Conservation (phyloP, 495 filamentous ascomycete species). For the Penicillium fimorum region DNA sequence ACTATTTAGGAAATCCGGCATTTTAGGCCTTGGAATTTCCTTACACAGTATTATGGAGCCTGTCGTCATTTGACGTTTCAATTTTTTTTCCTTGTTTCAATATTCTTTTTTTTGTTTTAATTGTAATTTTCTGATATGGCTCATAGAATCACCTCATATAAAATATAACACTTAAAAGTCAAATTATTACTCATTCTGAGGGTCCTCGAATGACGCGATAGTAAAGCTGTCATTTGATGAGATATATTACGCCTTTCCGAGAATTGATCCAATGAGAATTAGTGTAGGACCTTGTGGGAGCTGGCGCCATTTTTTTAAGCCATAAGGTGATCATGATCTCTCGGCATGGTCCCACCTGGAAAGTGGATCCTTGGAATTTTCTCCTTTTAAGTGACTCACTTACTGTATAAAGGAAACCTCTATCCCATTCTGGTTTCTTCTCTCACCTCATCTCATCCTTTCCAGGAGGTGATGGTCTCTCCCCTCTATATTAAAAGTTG, state of each 20-base stretch:
- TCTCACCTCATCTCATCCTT: constrained; percentile 45
- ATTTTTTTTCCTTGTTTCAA: constrained; percentile 2
- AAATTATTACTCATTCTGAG: background rate
- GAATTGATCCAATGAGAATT: background rate
- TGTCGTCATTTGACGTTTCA: constrained; percentile 8
- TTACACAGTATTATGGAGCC: background rate
- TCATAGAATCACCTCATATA: constrained; percentile 14
- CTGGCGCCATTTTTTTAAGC: constrained; percentile 20
- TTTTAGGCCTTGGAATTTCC: constrained; percentile 3
- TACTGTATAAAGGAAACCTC: constrained; percentile 18
- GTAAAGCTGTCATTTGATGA: constrained; percentile 9
- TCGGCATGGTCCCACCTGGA: constrained; percentile 17
- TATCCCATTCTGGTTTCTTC: constrained; percentile 16
- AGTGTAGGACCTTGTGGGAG: constrained; percentile 3
- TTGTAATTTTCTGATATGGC: background rate
- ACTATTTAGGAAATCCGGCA: constrained; percentile 15
- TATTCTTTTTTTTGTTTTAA: background rate
- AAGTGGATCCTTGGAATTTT: constrained; percentile 18
- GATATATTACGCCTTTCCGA: constrained; percentile 22
- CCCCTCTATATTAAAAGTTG: constrained; percentile 28
- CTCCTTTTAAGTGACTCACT: constrained; percentile 26
- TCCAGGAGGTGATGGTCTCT: constrained; percentile 47
- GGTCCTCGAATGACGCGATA: constrained; percentile 13
- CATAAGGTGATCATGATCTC: constrained; percentile 28
- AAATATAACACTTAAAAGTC: background rate